Evolutionary conservation across 306 rosid genomes (phyloP), one percentile per base, ranked within the genome.

Genomic region (Fagus sylvatica): DNA sequence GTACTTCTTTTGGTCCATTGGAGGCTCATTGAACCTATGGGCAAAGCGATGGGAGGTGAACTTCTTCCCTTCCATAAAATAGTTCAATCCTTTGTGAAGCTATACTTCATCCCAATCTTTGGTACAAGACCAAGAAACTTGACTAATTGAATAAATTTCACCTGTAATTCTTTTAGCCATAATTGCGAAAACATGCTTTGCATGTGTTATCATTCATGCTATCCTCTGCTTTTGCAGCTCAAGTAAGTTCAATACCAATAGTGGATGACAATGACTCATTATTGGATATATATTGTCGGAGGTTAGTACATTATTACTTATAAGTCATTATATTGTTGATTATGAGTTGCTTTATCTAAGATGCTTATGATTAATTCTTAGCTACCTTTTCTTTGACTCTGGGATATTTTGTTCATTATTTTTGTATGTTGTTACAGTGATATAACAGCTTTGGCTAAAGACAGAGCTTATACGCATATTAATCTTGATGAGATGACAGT

Each of bases 361-460:
- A 39, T 71, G 36, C 59, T 28, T 8, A 59, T 49, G 56, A 64
- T 36, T 37, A 15, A 60, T 22, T 71, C 39, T 74, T 30, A 78
- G 53, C 73, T 42, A 55, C 55, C 65, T 42, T 70, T 76, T 75
- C 37, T 22, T 53, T 66, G 51, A 37, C 49, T 17, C 15, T 5
- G 34, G 59, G 32, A 40, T 43, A 51, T 60, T 6, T 72, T 53
- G 46, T 40, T 79, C 39, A 36, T 34, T 53, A 56, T 15, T 17
- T 64, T 10, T 60, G 6, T 15, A 1, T 66, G 43, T 78, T 80
- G 37, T 83, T 76, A 61, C 88, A 96, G 99, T 85, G 99, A 96
- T 84, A 96, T 96, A 82, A 96, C 98, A 71, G 97, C 99, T 73
- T 89, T 96, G 91, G 99, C 99, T 62, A 96, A 87, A 87, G 99